A percentile compares a stretch with the other conserved stretches of the same genome.
Evolutionary conservation across 768 basidiomycete genomes (phyloP).

Genomic region (Symmetrospora coprosmae): DNA sequence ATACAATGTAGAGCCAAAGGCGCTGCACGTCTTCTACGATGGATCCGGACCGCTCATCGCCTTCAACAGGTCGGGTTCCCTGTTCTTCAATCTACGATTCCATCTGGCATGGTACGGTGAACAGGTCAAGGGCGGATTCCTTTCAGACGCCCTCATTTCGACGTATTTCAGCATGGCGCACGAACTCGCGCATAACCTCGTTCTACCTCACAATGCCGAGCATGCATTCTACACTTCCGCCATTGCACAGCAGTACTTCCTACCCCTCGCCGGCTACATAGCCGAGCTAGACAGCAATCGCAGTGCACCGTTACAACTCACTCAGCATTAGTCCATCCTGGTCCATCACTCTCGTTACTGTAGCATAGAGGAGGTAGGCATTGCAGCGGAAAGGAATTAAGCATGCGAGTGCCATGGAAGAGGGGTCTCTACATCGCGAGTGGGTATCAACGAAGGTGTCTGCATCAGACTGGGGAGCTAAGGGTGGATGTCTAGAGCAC

Average conservation of each 20-base stretch:
- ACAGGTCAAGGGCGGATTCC: conserved; percentile 47
- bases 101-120: conserved; percentile 43
- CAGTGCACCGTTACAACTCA: too few species aligned
- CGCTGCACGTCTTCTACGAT: conserved; percentile 79
- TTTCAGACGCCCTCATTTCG: conserved; percentile 57
- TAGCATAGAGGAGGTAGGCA: too few species aligned
- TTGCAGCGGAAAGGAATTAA: too few species aligned
- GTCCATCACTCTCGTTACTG: too few species aligned
- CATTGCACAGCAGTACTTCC: conserved; percentile 54
- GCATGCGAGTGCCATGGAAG: too few species aligned
- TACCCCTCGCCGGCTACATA: conserved; percentile 30
- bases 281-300: too few species aligned
- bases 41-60: conserved; percentile 66
- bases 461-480: too few species aligned
- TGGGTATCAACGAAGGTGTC: too few species aligned
- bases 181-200: conserved; percentile 63
- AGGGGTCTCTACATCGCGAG: too few species aligned
- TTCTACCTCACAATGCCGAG: conserved; percentile 63
- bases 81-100: conserved; percentile 61
- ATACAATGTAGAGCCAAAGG: conserved; percentile 58
- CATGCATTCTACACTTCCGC: conserved; percentile 91
- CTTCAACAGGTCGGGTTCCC: conserved; percentile 75
- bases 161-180: conserved; percentile 91
- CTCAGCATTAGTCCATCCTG: too few species aligned
- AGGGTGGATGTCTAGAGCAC: background rate